These are phyloP conservation scores for Phycomyces blakesleeanus DNA, from an alignment of 192 early-diverging fungal species.

Conservation along the genomic window DNA sequence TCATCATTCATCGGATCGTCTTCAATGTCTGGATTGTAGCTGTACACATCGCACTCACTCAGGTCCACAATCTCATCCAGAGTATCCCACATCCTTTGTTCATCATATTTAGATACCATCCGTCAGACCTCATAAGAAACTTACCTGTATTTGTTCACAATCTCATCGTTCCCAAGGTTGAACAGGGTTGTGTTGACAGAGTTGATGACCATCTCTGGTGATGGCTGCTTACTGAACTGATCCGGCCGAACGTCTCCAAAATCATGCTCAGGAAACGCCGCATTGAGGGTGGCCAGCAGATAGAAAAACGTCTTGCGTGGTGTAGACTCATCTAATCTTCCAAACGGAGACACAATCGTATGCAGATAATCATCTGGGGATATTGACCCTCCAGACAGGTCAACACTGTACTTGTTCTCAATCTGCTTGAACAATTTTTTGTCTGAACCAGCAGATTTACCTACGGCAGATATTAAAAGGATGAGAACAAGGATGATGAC, in stretches of 20 bases:
- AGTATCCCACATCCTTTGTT: slow-evolving; percentile 75
- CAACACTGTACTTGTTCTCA: slow-evolving; percentile 76
- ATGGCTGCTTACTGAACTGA: slow-evolving; percentile 74
- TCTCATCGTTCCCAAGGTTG: slow-evolving; percentile 70
- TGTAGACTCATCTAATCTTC: slow-evolving; percentile 80
- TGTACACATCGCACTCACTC: slow-evolving; percentile 86
- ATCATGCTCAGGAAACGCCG: slow-evolving; percentile 95
- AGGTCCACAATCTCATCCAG: slow-evolving; percentile 83
- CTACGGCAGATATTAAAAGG: slow-evolving; percentile 51
- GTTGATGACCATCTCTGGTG: slow-evolving; percentile 68
- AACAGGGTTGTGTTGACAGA: slow-evolving; percentile 84
- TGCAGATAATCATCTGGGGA: slow-evolving; percentile 67
- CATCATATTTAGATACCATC: too few relatives aligned
- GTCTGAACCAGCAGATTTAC: slow-evolving; percentile 90
- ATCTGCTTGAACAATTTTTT: slow-evolving; percentile 88
- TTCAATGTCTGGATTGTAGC: slow-evolving; percentile 83
- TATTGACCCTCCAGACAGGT: slow-evolving; percentile 57
- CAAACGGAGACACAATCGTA: slow-evolving; percentile 78
- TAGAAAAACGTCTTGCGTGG: slow-evolving; percentile 90
- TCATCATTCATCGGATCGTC: slow-evolving; percentile 91
- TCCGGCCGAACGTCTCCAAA: slow-evolving; percentile 86
- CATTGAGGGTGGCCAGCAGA: slow-evolving; percentile 92
- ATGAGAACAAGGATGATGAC: background rate
- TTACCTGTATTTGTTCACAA: slow-evolving; percentile 44
- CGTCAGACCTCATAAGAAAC: too few relatives aligned